These are phyloP conservation scores for Zygotorulaspora florentina DNA, from an alignment of 805 yeast species.

Conservation along the genomic window DNA sequence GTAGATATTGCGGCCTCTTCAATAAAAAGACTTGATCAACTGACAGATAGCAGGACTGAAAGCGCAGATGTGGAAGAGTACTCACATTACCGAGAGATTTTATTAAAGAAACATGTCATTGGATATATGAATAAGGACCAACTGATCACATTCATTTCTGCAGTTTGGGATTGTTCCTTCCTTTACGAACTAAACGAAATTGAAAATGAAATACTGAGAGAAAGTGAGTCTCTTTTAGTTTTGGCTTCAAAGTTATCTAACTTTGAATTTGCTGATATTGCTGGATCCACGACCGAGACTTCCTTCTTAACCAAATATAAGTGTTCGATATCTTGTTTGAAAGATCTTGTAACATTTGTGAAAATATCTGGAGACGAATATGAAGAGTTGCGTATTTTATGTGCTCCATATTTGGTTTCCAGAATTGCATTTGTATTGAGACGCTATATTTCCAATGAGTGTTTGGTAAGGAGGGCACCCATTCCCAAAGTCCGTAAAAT, in stretches of 20 bases:
- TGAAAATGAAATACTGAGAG: constrained; percentile 39
- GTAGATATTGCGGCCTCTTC: constrained; percentile 31
- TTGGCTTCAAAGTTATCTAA: constrained; percentile 38
- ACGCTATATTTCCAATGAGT: constrained; percentile 59
- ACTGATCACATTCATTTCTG: constrained; percentile 42
- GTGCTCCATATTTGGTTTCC: constrained; percentile 49
- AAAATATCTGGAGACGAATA: constrained; percentile 22
- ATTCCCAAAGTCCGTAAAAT: constrained; percentile 57
- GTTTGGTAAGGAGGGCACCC: constrained; percentile 58
- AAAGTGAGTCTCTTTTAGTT: constrained; percentile 32
- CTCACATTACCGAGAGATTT: constrained; percentile 36
- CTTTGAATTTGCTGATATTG: constrained; percentile 46
- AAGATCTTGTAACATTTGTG: constrained; percentile 45
- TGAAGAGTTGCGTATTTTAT: constrained; percentile 21
- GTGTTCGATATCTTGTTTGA: constrained; percentile 55
- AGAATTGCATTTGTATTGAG: constrained; percentile 59
- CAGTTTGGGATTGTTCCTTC: constrained; percentile 57
- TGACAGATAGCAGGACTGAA: constrained; percentile 38
- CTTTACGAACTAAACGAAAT: constrained; percentile 54
- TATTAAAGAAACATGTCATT: constrained; percentile 41
- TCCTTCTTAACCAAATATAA: constrained; percentile 40
- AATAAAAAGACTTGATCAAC: constrained; percentile 23
- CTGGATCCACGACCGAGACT: constrained; percentile 60
- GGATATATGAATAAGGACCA: constrained; percentile 28
- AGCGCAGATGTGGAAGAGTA: constrained; percentile 45